phyloP scores from a whole-genome alignment of 169 alveolate genomes.

The Theileria sp. region DNA sequence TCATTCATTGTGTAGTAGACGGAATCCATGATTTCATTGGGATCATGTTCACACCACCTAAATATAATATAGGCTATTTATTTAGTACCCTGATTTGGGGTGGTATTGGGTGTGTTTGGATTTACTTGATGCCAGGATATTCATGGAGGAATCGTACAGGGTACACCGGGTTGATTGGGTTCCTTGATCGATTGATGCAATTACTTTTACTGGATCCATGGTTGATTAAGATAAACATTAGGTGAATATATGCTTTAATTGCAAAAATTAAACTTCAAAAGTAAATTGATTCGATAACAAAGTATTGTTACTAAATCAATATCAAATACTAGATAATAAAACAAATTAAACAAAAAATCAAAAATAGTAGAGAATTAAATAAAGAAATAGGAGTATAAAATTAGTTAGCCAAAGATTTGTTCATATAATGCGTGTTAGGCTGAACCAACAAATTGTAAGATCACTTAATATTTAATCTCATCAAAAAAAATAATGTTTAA shows the following conservation, averaged over 20 bases:
- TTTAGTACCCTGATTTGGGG: constrained; percentile 72
- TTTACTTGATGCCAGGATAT: constrained; percentile 53
- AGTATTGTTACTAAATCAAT: background rate
- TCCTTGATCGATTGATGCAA: constrained; percentile 81
- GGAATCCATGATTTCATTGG: constrained; percentile 74
- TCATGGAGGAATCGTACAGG: constrained; percentile 69
- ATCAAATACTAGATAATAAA: background rate
- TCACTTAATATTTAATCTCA: too few relatives aligned
- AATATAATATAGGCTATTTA: background rate
- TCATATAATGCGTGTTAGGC: background rate
- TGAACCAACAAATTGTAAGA: background rate
- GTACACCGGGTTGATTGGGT: constrained; percentile 84
- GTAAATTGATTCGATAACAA: too few relatives aligned
- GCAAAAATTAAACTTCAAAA: too few relatives aligned
- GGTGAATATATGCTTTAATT: background rate
- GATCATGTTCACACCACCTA: constrained; percentile 83
- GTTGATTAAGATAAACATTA: background rate
- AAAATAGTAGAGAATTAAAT: too few relatives aligned
- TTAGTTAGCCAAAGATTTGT: background rate
- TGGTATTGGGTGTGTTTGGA: constrained; percentile 73
- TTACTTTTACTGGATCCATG: constrained; percentile 56
- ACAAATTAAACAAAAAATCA: background rate
- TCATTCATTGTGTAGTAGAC: constrained; percentile 74
- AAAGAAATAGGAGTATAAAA: background rate
- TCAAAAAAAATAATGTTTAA: background rate